Base-by-base conservation (phyloP, 176 grass and related monocot genomes). In the Cenchrus americanus region DNA sequence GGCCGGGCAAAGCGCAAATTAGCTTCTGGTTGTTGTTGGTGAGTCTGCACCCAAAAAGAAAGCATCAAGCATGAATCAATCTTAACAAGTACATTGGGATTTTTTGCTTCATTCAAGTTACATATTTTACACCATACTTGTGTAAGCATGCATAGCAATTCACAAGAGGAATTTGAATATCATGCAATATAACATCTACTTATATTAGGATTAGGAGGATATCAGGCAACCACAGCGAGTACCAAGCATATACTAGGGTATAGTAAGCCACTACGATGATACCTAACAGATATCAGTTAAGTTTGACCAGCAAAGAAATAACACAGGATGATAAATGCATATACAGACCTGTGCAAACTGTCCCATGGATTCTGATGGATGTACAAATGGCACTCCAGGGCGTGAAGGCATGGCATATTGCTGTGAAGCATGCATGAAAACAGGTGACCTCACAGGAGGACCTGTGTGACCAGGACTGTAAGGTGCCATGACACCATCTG, bases 1-100 rank as follows among this genome's bases (percentile, higher is more conserved):
- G 96, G 96, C 96, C 93, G 89, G 73, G 93, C 97, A 66, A 99
- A 85, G 87, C 91, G 87, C 91, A 96, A 94, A 88, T 81, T 92
- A 73, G 89, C 78, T 70, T 99, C 97, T 79, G 88, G 93, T 72
- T 96, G 93, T 22, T 95, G 93, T 15, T 94, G 85, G 69, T 98
- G 91, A 80, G 83, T 77, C 89, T 99, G 81, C 11, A 76, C 11
- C 71, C 22, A 85, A 26, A 49, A 32, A 78, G 58, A 62, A 71
- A 10, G 15, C 17, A 12, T 75, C 5, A 85, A 24, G 5, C 21
- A 47, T 65, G 1, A 66, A 64, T 23, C 34, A 50, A 91, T 66
- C 8, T 59, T 59, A 69, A 47, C 30, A 49, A 46, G 15, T 64
- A 24, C 14, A 48, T 81, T 22, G 65, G 10, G n/a, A 59, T 24